Evolutionary conservation across 1,284 basidiomycete genomes (phyloP), one percentile per base, ranked within the genome.

Genomic region (Ustilago esculenta): DNA sequence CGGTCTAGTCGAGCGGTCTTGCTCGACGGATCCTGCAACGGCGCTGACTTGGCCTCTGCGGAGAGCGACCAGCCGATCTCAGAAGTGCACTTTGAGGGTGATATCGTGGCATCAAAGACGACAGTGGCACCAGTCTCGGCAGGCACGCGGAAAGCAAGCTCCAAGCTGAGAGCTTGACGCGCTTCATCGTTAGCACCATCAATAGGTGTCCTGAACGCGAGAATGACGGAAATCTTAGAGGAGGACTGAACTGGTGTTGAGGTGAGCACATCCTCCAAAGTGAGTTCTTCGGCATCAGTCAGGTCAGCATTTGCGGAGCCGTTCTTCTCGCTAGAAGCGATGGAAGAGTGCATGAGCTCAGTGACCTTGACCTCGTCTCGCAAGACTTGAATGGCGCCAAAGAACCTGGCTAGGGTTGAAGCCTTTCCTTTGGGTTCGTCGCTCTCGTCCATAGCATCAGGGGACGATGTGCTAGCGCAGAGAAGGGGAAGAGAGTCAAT

Each of bases 291-390:
- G 6, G 46, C 25, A 12, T 33, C 24, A 21, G 14, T 24, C 33
- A 35, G 42, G 17, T 7, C 24, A 6, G 14, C 4, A 1, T 27
- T 34, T 14, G 37, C 27, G 24, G 32, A 21, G 12, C 17, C 15
- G 8, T 30, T 15, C 4, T 36, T 32, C n/a, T 44, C 42, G 30
- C 48, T 48, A n/a, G 57, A 57, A 32, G 61, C 39, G 14, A 66
- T 44, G 9, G 68, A 63, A 15, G 63, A 48, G 24, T 58, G 68
- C 51, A 61, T 53, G 29, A 71, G 54, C 48, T 71, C 68, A 5
- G 68, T 63, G 33, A 65, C 43, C 41, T 56, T 57, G 42, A 71
- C 45, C 18, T 71, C 68, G 36, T 71, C 68, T 10, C 68, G 42
- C 32, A 71, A 24, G 6, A 57, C 46, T 37, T 71, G 63, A 35